phyloP scores from a whole-genome alignment of 257 asterid species.

The Solanum piurae region DNA sequence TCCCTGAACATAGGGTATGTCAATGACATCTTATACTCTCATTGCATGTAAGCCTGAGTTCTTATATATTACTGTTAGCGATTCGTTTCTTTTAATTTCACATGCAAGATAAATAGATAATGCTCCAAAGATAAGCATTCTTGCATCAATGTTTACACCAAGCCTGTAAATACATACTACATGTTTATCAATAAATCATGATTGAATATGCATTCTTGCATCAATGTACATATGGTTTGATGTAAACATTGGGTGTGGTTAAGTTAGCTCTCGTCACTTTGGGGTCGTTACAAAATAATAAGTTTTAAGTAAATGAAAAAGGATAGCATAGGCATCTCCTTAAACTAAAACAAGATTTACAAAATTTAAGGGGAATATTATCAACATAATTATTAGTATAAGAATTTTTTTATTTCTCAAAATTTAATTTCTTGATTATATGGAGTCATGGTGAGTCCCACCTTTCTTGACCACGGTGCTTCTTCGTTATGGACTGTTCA shows the following conservation, averaged over 20 bases:
- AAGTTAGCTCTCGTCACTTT: background rate
- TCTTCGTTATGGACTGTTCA: background rate
- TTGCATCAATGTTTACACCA: background rate
- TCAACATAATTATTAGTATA: background rate
- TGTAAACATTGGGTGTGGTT: background rate
- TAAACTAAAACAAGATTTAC: background rate
- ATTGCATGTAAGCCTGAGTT: background rate
- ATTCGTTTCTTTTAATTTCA: background rate
- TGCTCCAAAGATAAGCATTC: background rate
- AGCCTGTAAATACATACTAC: background rate
- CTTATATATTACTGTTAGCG: background rate
- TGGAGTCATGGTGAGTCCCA: background rate
- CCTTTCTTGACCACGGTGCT: background rate
- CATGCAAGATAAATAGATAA: background rate
- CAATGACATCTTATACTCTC: background rate
- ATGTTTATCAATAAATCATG: background rate
- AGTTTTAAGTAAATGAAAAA: background rate
- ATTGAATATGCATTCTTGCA: background rate
- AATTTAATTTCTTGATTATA: background rate
- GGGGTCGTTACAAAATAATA: background rate
- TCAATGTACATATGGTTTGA: background rate
- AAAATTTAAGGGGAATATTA: background rate
- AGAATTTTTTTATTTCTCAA: background rate
- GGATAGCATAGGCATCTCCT: background rate
- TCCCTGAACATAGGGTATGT: background rate